Evolutionary conservation across 2,329 filamentous ascomycete genomes (phyloP).

Genomic region (Calonectria multiphialidica): DNA sequence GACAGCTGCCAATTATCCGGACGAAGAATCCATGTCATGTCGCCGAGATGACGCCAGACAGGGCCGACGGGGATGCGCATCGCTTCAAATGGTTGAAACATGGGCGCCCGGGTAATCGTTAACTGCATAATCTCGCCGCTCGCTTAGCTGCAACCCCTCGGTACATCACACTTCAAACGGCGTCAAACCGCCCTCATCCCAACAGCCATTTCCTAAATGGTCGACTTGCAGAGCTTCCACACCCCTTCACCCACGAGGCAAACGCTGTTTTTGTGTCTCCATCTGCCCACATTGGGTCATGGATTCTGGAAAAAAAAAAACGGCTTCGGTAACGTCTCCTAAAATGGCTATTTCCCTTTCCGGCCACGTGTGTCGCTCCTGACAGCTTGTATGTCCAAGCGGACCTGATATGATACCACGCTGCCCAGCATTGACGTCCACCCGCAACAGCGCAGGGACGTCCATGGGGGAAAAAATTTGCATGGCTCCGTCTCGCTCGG

Average conservation of each 20-base stretch:
- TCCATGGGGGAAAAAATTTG: neutral
- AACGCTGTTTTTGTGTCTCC: slow-evolving; percentile 18
- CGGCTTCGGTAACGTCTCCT: slow-evolving; percentile 31
- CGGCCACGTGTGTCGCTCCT: slow-evolving; percentile 14
- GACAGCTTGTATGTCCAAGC: slow-evolving; percentile 14
- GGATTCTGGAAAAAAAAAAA: slow-evolving; percentile 16
- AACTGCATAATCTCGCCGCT: slow-evolving; percentile 8
- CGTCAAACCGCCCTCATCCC: slow-evolving; percentile 8
- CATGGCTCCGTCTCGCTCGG: neutral
- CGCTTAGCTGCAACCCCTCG: slow-evolving; percentile 17
- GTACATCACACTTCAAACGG: slow-evolving; percentile 18
- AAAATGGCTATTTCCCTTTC: slow-evolving; percentile 24
- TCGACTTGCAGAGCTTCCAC: slow-evolving; percentile 41
- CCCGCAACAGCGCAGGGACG: neutral
- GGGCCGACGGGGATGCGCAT: slow-evolving; percentile 9
- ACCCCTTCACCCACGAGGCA: slow-evolving; percentile 28
- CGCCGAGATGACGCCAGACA: slow-evolving; percentile 28
- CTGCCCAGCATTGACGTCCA: neutral
- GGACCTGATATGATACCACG: slow-evolving; percentile 24
- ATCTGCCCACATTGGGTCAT: slow-evolving; percentile 34
- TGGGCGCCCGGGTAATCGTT: slow-evolving; percentile 7
- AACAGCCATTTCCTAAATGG: slow-evolving; percentile 40
- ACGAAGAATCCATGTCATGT: slow-evolving; percentile 16
- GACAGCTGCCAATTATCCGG: slow-evolving; percentile 16
- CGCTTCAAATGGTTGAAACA: slow-evolving; percentile 3